Evolutionary conservation across 2,329 filamentous ascomycete genomes (phyloP).

Genomic region (Fusarium transvaalense): DNA sequence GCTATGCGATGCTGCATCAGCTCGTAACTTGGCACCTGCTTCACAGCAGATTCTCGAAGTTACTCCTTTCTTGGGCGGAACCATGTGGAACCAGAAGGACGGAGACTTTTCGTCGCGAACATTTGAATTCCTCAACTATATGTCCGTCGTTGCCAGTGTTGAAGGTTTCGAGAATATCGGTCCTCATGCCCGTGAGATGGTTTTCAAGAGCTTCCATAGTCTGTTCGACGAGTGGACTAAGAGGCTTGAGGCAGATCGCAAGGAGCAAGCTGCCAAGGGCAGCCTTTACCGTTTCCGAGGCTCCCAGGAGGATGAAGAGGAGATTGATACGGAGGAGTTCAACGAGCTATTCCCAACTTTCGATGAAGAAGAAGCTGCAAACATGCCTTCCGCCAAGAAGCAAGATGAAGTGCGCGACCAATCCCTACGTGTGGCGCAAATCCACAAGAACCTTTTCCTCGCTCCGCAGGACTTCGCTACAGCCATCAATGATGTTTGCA

Average conservation of each 20-base stretch:
- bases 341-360: constrained; percentile 85
- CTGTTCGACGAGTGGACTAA: constrained; percentile 86
- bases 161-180: constrained; percentile 61
- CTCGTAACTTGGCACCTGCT: constrained; percentile 56
- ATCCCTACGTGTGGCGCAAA: constrained; percentile 70
- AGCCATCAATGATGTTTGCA: constrained; percentile 61
- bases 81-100: constrained; percentile 48
- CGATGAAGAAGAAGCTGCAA: constrained; percentile 65
- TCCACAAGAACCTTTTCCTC: constrained; percentile 69
- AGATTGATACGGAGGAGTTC: constrained; percentile 79
- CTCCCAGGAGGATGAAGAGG: constrained; percentile 80
- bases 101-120: constrained; percentile 43
- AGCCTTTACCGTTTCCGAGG: constrained; percentile 89
- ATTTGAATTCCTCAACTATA: constrained; percentile 60
- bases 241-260: constrained; percentile 80
- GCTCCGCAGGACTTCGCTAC: constrained; percentile 55
- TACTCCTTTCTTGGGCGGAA: constrained; percentile 69
- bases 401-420: constrained; percentile 63
- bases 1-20: constrained; percentile 63
- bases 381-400: constrained; percentile 49
- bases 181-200: constrained; percentile 60
- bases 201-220: constrained; percentile 76
- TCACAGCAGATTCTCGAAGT: constrained; percentile 58
- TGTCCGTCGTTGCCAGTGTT: constrained; percentile 56
- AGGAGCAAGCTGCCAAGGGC: constrained; percentile 77